phyloP scores from a whole-genome alignment of 352 stramenopile species.

The Globisporangium spinosum region DNA sequence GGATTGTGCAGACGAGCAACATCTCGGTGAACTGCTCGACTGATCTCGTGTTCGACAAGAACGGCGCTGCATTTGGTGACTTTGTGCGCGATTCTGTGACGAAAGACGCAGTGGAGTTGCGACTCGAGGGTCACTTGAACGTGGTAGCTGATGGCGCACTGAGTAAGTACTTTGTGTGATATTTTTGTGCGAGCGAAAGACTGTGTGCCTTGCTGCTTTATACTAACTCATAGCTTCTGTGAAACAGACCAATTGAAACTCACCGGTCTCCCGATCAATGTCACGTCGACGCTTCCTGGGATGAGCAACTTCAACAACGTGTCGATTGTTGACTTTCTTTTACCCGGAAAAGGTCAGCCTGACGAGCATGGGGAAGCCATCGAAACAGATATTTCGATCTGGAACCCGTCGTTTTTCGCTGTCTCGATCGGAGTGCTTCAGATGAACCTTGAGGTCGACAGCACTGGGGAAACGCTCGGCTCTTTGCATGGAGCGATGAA shows the following conservation, averaged over 20 bases:
- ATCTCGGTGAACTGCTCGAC: constrained; percentile 67
- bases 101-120: constrained; percentile 40
- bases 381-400: constrained; percentile 53
- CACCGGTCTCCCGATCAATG: constrained; percentile 42
- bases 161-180: constrained; percentile 28
- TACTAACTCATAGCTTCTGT: constrained; percentile 10
- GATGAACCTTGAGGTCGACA: constrained; percentile 46
- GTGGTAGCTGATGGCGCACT: constrained; percentile 63
- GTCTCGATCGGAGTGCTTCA: constrained; percentile 57
- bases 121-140: constrained; percentile 49
- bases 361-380: constrained; percentile 45
- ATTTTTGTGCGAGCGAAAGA: not conserved
- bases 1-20: constrained; percentile 57
- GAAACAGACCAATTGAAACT: constrained; percentile 48
- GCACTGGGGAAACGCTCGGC: constrained; percentile 42
- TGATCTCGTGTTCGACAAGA: constrained; percentile 34
- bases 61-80: constrained; percentile 48
- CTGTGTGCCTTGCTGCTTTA: not conserved
- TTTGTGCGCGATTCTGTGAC: constrained; percentile 70
- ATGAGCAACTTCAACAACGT: constrained; percentile 68
- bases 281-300: constrained; percentile 36
- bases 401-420: constrained; percentile 67
- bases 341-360: constrained; percentile 43
- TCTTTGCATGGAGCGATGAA: constrained; percentile 51
- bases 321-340: constrained; percentile 50